A percentile compares a stretch with the other conserved stretches of the same genome.
Evolutionary conservation across 306 rosid genomes (phyloP).

Genomic region (Canavalia ensiformis): DNA sequence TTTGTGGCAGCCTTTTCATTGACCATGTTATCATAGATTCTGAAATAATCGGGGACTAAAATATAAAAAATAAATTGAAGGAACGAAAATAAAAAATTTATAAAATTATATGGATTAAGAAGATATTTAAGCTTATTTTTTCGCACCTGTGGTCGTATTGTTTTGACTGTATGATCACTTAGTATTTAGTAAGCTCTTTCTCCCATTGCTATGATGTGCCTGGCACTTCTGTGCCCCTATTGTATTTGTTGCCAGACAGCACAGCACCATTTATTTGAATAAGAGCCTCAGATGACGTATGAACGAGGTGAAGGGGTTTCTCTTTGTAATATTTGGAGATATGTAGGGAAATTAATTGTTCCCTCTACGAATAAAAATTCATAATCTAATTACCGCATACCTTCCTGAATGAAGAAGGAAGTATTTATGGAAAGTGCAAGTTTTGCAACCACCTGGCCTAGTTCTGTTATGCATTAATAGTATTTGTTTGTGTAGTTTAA

Average conservation of each 20-base stretch:
- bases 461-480: slow-evolving; percentile 8
- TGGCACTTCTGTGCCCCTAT: neutral
- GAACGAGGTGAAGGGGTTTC: neutral
- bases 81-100: no score
- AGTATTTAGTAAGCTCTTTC: neutral
- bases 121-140: no score
- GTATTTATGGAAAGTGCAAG: slow-evolving; percentile 15
- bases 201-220: slow-evolving; percentile 1
- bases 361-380: neutral
- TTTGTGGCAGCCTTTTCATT: no score
- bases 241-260: neutral
- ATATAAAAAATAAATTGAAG: no score
- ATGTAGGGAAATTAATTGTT: neutral
- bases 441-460: slow-evolving; percentile 14
- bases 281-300: neutral
- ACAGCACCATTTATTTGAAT: neutral
- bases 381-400: neutral
- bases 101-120: no score
- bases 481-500: slow-evolving; percentile 9
- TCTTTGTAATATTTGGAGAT: slow-evolving; percentile 3
- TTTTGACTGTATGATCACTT: slow-evolving; percentile 8
- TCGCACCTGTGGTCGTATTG: neutral
- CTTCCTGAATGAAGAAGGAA: slow-evolving; percentile 4
- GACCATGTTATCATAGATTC: no score
- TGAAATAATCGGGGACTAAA: no score